Evolutionary conservation across 805 yeast species (phyloP).

Genomic region (Suhomyces canberraensis): DNA sequence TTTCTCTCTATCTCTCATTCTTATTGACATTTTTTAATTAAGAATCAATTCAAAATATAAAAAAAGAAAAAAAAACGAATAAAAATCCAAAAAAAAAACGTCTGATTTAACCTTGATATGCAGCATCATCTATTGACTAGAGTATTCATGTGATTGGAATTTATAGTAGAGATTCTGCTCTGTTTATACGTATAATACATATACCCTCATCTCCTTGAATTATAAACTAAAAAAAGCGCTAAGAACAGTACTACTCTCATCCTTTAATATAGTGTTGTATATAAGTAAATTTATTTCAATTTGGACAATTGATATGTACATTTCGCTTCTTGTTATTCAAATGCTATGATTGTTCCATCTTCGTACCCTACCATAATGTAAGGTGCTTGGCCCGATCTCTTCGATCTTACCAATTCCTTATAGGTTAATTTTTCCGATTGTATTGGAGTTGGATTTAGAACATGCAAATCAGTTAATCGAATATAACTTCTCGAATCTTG

Average conservation of each 20-base stretch:
- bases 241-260: no score
- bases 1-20: conserved; percentile 1
- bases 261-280: no score
- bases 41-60: background rate
- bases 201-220: background rate
- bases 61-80: background rate
- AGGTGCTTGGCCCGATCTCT: conserved; percentile 11
- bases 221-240: no score
- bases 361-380: conserved; percentile 50
- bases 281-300: no score
- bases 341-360: conserved; percentile 51
- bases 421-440: conserved; percentile 2
- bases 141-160: background rate
- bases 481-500: background rate
- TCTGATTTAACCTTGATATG: no score
- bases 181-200: background rate
- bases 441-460: background rate
- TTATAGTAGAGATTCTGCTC: background rate
- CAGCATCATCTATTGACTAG: no score
- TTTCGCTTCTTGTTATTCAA: conserved; percentile 13
- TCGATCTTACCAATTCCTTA: conserved; percentile 10
- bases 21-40: conserved; percentile 1
- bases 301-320: no score
- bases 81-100: background rate
- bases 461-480: background rate